These are phyloP conservation scores for Chytriomyces sp. DNA, from an alignment of 192 early-diverging fungal species.

Conservation along the genomic window DNA sequence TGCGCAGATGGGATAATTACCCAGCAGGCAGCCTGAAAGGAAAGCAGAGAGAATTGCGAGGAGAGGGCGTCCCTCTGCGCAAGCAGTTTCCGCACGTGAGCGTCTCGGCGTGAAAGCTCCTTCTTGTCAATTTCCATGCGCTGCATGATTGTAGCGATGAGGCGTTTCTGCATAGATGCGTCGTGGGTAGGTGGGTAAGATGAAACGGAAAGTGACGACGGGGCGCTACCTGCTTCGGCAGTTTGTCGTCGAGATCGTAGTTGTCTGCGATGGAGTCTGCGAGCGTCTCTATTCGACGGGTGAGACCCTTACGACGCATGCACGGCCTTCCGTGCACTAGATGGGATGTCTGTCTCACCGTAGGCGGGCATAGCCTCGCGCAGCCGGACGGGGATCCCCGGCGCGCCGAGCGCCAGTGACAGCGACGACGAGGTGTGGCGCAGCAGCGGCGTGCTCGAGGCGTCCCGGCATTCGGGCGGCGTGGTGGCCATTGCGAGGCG, in stretches of 20 bases:
- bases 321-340: too few species aligned
- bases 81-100: background rate
- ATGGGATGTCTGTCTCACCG: too few species aligned
- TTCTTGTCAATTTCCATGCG: conserved; percentile 34
- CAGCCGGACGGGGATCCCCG: background rate
- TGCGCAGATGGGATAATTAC: too few species aligned
- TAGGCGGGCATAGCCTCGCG: background rate
- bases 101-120: conserved; percentile 24
- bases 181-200: background rate
- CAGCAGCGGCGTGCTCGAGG: background rate
- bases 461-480: background rate
- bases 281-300: conserved; percentile 4
- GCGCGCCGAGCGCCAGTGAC: background rate
- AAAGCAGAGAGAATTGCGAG: background rate
- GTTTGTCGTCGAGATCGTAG: conserved; percentile 19
- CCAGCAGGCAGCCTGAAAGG: conserved; percentile 18
- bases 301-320: too few species aligned
- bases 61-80: conserved; percentile 13
- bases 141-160: conserved; percentile 32
- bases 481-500: background rate
- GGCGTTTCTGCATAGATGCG: conserved; percentile 18
- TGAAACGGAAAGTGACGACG: background rate
- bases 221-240: conserved; percentile 6
- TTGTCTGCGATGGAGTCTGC: conserved; percentile 14
- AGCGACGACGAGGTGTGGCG: background rate